These are phyloP conservation scores for Helianthus tuberosus DNA, from an alignment of 129 eudicot species.

Conservation along the genomic window DNA sequence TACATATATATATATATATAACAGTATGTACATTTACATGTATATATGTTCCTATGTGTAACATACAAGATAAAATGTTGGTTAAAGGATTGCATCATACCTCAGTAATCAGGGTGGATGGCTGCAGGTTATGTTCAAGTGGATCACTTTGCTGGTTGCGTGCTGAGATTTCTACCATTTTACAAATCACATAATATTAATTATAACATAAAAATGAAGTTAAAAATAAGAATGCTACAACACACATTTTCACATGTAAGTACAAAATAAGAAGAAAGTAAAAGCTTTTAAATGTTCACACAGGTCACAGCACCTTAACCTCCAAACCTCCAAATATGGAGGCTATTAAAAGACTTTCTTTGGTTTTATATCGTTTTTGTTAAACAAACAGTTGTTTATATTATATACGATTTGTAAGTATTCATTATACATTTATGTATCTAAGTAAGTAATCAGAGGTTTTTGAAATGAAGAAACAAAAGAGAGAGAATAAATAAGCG, in stretches of 20 bases:
- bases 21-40: too few species aligned
- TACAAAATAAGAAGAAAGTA: background rate
- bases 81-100: background rate
- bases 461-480: too few species aligned
- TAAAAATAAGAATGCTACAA: background rate
- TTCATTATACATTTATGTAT: background rate
- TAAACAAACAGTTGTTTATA: background rate
- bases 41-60: background rate
- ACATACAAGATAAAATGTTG: background rate
- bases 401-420: background rate
- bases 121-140: too few species aligned
- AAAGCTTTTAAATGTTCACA: background rate
- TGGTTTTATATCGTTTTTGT: background rate
- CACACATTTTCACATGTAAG: background rate
- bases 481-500: too few species aligned
- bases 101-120: background rate
- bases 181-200: background rate
- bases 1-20: too few species aligned
- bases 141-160: too few species aligned
- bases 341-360: background rate
- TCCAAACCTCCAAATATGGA: background rate
- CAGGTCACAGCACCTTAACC: background rate
- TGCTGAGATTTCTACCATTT: background rate
- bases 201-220: background rate
- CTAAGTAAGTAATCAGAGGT: background rate